These are phyloP conservation scores for Dendrobium catenatum DNA, from an alignment of 106 monocot genomes.

Conservation along the genomic window DNA sequence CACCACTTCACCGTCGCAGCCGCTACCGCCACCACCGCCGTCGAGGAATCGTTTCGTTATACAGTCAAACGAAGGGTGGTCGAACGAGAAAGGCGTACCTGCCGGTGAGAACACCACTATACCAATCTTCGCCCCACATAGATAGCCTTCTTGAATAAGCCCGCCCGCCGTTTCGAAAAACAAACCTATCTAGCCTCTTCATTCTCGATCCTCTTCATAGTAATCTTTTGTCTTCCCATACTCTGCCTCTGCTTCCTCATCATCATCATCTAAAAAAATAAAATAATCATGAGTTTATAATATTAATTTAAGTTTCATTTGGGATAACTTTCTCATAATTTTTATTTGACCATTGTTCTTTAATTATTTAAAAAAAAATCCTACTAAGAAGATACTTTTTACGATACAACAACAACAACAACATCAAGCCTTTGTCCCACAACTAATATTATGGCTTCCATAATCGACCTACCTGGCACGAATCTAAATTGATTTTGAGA, in stretches of 20 bases:
- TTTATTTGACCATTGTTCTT: too few relatives aligned
- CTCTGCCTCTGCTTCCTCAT: conserved; percentile 8
- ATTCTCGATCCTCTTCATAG: conserved; percentile 9
- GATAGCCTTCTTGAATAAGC: conserved; percentile 14
- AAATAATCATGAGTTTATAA: neutral
- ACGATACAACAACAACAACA: too few relatives aligned
- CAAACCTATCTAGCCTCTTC: conserved; percentile 18
- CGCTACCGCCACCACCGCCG: neutral
- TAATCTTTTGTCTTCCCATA: conserved; percentile 11
- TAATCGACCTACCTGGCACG: too few relatives aligned
- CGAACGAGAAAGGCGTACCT: conserved; percentile 13
- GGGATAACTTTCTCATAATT: too few relatives aligned
- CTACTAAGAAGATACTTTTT: too few relatives aligned
- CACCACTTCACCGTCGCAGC: neutral
- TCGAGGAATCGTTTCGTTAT: neutral
- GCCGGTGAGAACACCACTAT: conserved; percentile 12
- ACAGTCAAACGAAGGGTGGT: neutral
- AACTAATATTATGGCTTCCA: too few relatives aligned
- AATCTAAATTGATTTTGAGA: too few relatives aligned
- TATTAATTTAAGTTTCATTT: neutral
- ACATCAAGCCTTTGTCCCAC: too few relatives aligned
- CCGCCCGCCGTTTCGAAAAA: conserved; percentile 10
- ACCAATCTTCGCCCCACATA: conserved; percentile 11
- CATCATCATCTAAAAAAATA: neutral
- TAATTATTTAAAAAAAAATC: neutral